Evolutionary conservation across 495 filamentous ascomycete genomes (phyloP).

Genomic region (Zalerion maritima): DNA sequence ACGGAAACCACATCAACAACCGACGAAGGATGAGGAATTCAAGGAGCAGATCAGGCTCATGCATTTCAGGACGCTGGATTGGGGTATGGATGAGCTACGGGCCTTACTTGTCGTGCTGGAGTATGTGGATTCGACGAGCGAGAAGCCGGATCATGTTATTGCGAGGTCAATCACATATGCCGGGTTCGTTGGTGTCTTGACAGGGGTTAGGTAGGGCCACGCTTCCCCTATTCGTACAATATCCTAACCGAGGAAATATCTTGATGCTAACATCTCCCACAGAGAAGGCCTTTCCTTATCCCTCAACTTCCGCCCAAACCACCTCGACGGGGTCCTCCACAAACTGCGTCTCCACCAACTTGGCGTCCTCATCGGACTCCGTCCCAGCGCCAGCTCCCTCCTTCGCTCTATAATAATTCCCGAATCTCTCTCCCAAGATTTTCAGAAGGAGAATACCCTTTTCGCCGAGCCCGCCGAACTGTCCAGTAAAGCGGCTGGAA

Average conservation of each 20-base stretch:
- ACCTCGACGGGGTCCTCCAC: constrained; percentile 23
- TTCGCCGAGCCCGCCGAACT: constrained; percentile 1
- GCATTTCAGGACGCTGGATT: constrained; percentile 55
- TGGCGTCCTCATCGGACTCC: constrained; percentile 40
- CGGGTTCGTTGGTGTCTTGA: constrained; percentile 48
- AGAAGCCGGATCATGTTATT: constrained; percentile 25
- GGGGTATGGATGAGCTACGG: constrained; percentile 48
- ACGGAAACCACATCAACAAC: too few species aligned
- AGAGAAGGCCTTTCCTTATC: constrained; percentile 38
- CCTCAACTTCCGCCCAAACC: constrained; percentile 49
- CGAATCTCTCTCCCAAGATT: not conserved
- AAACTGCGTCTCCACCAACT: constrained; percentile 27
- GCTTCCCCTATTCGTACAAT: not conserved
- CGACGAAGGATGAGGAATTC: too few species aligned
- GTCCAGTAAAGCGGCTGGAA: not conserved
- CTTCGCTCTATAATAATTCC: constrained; percentile 28
- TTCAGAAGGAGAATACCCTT: too few species aligned
- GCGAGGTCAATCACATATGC: constrained; percentile 47
- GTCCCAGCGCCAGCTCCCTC: constrained; percentile 40
- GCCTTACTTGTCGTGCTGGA: constrained; percentile 44
- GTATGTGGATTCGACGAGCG: constrained; percentile 24
- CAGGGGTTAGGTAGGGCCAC: constrained; percentile 34
- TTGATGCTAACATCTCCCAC: constrained; percentile 5
- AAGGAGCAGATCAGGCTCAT: too few species aligned
- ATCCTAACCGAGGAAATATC: not conserved